Base-by-base conservation (phyloP, 371 early-diverging fungal species). In the Blastocladiella emersonii region DNA sequence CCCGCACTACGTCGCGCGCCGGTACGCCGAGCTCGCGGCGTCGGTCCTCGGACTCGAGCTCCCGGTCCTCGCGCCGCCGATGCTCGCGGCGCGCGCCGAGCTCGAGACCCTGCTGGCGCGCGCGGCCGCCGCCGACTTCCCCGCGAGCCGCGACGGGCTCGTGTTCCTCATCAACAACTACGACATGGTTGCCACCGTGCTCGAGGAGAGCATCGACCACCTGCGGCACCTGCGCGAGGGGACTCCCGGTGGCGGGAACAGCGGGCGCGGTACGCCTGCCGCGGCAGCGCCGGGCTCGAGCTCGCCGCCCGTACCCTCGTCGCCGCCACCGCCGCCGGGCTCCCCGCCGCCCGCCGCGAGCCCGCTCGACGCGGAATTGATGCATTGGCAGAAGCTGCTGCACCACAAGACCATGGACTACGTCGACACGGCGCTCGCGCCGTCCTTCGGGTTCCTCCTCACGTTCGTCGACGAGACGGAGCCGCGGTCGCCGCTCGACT, bases 141-240 rank as follows among this genome's bases (percentile, higher is more conserved):
- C 76, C 3, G 88, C 88, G 56, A 72, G 74, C 27, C 82, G 85
- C 60, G 78, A 77, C 41, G 72, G 85, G 32, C 76, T 86, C 57
- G 84, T 91, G 17, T 91, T 92, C 61, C 72, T 89, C 63, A 91
- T 95, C 68, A 95, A 93, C 76, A 93, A 92, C 66, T 88, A 86
- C 66, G 95, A 95, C 65, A 75, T 91, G 30, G 83, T 93, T 35
- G 73, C 84, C 21, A 78, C 85, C 0, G 85, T 92, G 21, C 76
- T 94, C 43, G 76, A 80, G 65, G 77, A 76, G 67, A 57, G 71
- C 62, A 0, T n/a, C n/a, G n/a, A n/a, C n/a, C n/a, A n/a, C n/a
- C n/a, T n/a, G n/a, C n/a, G n/a, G n/a, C n/a, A n/a, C n/a, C n/a
- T n/a, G n/a, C n/a, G n/a, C n/a, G n/a, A n/a, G n/a, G n/a, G n/a